Percentiles rank a stretch among this genome's conserved stretches.
Evolutionary conservation across 176 grass and related monocot genomes (phyloP).

Genomic region (maize (Zea mays)): DNA sequence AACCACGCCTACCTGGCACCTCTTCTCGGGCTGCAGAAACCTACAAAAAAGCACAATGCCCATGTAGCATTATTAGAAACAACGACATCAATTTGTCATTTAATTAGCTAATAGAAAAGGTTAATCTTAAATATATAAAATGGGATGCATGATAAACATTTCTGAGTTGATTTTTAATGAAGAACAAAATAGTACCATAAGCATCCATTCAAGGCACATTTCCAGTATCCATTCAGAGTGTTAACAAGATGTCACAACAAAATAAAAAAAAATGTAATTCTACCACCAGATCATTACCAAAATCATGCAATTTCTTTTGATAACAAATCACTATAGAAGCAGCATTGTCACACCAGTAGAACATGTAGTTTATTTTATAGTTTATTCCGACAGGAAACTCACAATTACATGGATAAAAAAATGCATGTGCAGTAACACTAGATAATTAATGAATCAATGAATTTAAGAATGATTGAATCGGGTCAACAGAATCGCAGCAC

Average conservation of each 20-base stretch:
- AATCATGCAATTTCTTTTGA: not conserved
- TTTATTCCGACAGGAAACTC: not conserved
- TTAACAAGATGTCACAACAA: not conserved
- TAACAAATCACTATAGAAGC: not conserved
- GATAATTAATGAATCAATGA: constrained; percentile 2
- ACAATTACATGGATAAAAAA: not conserved
- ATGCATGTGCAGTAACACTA: not conserved
- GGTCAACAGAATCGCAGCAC: not conserved
- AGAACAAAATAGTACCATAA: constrained; percentile 1
- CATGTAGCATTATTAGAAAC: not conserved
- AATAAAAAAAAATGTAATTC: not conserved
- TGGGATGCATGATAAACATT: not conserved
- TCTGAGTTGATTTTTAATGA: not conserved
- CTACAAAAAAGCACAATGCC: constrained; percentile 38
- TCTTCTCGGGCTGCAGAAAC: constrained; percentile 98
- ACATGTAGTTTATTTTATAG: not conserved
- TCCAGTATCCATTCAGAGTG: not conserved
- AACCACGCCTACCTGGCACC: constrained; percentile 98
- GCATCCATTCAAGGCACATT: not conserved
- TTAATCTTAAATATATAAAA: not conserved
- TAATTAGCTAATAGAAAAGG: not conserved
- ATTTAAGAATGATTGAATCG: not conserved
- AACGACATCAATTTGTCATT: not conserved
- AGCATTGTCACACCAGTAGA: not conserved
- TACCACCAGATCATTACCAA: not conserved